Base-by-base conservation (phyloP, 805 yeast species). In the Wickerhamomyces hampshirensis region DNA sequence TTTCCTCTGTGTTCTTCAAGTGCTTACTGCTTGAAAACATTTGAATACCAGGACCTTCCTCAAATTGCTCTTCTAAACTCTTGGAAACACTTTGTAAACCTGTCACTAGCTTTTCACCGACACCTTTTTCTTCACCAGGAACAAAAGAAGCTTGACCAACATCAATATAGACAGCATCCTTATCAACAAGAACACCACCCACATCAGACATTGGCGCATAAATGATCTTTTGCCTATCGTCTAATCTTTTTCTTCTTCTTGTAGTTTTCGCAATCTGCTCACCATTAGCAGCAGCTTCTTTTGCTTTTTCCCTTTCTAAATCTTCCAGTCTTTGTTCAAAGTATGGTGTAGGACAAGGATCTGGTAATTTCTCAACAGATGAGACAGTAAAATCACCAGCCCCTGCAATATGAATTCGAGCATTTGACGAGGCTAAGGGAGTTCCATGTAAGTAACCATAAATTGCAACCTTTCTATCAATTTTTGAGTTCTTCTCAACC, bases 131-230 rank as follows among this genome's bases (percentile, higher is more conserved):
- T 44, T 74, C 73, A 28, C 84, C 83, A 1, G 75, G 69, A 13
- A 71, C 75, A 58, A 84, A 84, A 27, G 71, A 58, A 35, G 69
- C 71, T 28, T 64, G 65, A 24, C 70, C 69, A 29, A 66, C 63
- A 45, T 67, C 97, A 42, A 93, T 86, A 53, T 89, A 93, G 3
- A 93, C 98, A 7, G 98, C 96, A 66, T 93, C 99, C 56, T 84
- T 89, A 64, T 93, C 99, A 43, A 93, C 87, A 47, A 93, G 68
- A 26, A 93, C 95, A 59, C 99, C 99, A 39, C 97, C 97, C n/a
- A 93, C 96, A 61, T 93, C 98, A 31, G 97, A 85, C 99, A 93
- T 93, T 33, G 99, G 99, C 0, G 98, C 99, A 60, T 94, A 93
- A 3, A 93, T 87, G 47, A 87, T 77, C 59, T 89, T 93, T 57